A percentile compares a stretch with the other conserved stretches of the same genome.
phyloP scores from a whole-genome alignment of 495 filamentous ascomycete genomes.

The Aspergillus egyptiacus region DNA sequence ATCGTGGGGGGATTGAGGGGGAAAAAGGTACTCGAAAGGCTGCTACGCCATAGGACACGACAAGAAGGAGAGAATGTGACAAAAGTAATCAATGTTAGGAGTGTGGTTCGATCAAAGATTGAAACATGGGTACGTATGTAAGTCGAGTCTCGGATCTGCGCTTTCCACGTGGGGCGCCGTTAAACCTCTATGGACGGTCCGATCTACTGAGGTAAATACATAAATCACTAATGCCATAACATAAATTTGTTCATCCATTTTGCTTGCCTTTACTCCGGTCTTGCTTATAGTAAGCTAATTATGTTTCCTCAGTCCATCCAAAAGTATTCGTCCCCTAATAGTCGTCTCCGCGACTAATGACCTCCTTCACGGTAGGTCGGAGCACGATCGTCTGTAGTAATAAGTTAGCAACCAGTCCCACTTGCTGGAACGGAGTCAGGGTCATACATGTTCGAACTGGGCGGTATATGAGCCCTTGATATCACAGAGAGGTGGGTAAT shows the following conservation, averaged over 20 bases:
- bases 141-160: conserved; percentile 18
- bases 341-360: conserved; percentile 87
- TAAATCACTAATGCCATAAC: background rate
- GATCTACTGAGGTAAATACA: conserved; percentile 11
- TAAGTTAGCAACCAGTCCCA: conserved; percentile 20
- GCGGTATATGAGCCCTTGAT: conserved; percentile 94
- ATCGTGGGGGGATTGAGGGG: conserved; percentile 16
- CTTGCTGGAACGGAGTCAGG: background rate
- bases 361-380: conserved; percentile 83
- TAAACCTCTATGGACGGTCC: conserved; percentile 24
- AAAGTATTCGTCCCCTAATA: conserved; percentile 47
- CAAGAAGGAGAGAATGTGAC: conserved; percentile 13
- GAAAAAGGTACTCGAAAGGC: background rate
- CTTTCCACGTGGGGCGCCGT: conserved; percentile 38
- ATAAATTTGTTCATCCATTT: conserved; percentile 3
- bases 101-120: conserved; percentile 8
- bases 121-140: conserved; percentile 6
- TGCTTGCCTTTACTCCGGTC: background rate
- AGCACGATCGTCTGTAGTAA: conserved; percentile 69
- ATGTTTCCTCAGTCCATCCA: conserved; percentile 1
- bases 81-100: conserved; percentile 14
- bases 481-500: conserved; percentile 84
- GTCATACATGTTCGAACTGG: conserved; percentile 86
- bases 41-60: conserved; percentile 22
- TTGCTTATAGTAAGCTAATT: background rate